A percentile compares a stretch with the other conserved stretches of the same genome.
These are phyloP conservation scores for Cercospora zeina DNA, from an alignment of 2,329 filamentous ascomycete genomes.

Conservation along the genomic window DNA sequence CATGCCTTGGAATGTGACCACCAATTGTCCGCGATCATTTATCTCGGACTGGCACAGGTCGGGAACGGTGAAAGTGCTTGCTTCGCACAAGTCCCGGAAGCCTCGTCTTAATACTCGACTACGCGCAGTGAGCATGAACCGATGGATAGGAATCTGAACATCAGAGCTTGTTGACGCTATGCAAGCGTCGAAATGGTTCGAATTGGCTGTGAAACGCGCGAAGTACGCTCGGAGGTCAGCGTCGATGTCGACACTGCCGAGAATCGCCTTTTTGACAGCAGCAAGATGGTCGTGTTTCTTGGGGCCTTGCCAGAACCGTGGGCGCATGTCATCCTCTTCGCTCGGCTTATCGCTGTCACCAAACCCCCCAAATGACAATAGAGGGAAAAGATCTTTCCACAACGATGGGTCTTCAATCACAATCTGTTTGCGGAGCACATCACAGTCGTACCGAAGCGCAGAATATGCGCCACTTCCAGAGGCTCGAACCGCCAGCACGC, in stretches of 20 bases:
- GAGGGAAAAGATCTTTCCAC: slow-evolving; percentile 69
- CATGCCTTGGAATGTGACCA: slow-evolving; percentile 67
- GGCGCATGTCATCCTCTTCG: slow-evolving; percentile 49
- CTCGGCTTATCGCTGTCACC: slow-evolving; percentile 25
- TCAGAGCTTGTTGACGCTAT: slow-evolving; percentile 62
- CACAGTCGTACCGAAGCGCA: slow-evolving; percentile 78
- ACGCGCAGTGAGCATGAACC: slow-evolving; percentile 74
- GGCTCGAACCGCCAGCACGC: slow-evolving; percentile 79
- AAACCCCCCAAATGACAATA: slow-evolving; percentile 69
- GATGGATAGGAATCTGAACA: slow-evolving; percentile 74
- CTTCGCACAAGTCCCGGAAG: slow-evolving; percentile 59
- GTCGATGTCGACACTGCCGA: slow-evolving; percentile 67
- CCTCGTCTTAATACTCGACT: slow-evolving; percentile 67
- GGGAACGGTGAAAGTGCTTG: slow-evolving; percentile 57
- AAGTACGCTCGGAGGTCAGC: slow-evolving; percentile 59
- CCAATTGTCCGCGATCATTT: slow-evolving; percentile 52
- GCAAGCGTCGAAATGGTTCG: slow-evolving; percentile 49
- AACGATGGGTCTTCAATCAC: slow-evolving; percentile 65
- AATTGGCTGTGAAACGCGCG: slow-evolving; percentile 38
- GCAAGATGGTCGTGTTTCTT: slow-evolving; percentile 51
- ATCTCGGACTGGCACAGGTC: slow-evolving; percentile 63
- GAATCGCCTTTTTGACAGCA: slow-evolving; percentile 56
- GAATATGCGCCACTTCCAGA: slow-evolving; percentile 89
- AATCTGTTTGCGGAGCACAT: slow-evolving; percentile 74
- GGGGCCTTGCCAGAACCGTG: slow-evolving; percentile 52